Percentiles rank a stretch among this genome's conserved stretches.
Conservation (phyloP, 192 early-diverging fungal genomes). For the Podila clonocystis region DNA sequence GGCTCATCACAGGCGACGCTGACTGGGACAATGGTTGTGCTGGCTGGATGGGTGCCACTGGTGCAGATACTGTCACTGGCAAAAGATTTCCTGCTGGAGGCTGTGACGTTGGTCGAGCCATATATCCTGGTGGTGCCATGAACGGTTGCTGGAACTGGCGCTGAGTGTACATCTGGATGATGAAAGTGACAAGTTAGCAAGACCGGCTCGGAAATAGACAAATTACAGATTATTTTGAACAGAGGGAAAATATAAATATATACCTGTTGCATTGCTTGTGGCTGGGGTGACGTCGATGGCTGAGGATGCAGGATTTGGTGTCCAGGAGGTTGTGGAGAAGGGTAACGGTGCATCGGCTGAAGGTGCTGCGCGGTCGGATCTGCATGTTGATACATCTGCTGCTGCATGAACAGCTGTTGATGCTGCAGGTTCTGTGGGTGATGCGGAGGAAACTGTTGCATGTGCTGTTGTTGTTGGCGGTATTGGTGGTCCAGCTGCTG, state of each 20-base stretch:
- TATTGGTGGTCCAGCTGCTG: constrained; percentile 26
- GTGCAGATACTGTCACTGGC: neutral
- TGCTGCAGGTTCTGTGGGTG: constrained; percentile 31
- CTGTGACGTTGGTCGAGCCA: constrained; percentile 24
- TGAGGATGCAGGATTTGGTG: constrained; percentile 13
- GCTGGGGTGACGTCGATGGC: constrained; percentile 20
- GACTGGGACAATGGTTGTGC: constrained; percentile 27
- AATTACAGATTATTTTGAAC: neutral
- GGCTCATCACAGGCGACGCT: constrained; percentile 33
- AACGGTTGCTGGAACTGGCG: constrained; percentile 12
- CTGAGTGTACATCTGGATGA: neutral
- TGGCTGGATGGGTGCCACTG: neutral
- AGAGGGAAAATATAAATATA: too few relatives aligned
- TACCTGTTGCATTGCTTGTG: constrained; percentile 3
- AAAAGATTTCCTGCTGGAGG: constrained; percentile 10
- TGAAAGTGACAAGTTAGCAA: neutral
- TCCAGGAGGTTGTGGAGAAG: constrained; percentile 27
- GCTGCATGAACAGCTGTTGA: constrained; percentile 13
- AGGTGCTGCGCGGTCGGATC: constrained; percentile 18
- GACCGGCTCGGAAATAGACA: neutral
- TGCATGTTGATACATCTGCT: constrained; percentile 12
- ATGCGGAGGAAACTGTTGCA: neutral
- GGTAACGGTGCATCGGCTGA: constrained; percentile 29
- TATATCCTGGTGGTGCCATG: constrained; percentile 13
- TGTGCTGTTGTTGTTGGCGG: constrained; percentile 16